phyloP scores from a whole-genome alignment of 345 rosid genomes.

The Dovyalis caffra region DNA sequence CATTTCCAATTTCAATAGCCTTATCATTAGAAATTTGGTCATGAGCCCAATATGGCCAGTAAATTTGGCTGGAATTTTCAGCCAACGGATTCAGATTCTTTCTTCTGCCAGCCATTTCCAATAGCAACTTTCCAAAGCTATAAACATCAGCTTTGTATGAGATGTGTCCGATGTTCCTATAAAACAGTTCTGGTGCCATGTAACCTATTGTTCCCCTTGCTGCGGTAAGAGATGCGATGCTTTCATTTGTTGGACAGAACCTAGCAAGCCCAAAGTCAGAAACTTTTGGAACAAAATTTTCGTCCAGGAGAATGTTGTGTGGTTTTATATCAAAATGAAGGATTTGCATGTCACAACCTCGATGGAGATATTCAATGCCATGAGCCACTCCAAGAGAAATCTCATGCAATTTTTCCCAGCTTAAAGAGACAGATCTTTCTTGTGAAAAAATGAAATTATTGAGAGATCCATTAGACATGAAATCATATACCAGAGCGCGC shows the following conservation, averaged over 20 bases:
- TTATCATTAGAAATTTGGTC: background rate
- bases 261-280: conserved; percentile 1
- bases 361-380: background rate
- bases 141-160: conserved; percentile 4
- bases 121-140: background rate
- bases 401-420: background rate
- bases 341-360: conserved; percentile 5
- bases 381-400: conserved; percentile 2
- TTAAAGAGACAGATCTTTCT: background rate
- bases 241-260: background rate
- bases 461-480: conserved; percentile 4
- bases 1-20: background rate
- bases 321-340: conserved; percentile 2
- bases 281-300: background rate
- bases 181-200: conserved; percentile 1
- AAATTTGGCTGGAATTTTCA: background rate
- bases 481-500: background rate
- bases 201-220: background rate
- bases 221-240: background rate
- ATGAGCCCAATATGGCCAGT: background rate
- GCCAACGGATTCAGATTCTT: background rate
- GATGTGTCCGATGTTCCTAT: background rate
- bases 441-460: background rate
- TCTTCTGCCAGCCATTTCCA: background rate
- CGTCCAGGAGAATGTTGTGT: conserved; percentile 2